phyloP scores from a whole-genome alignment of 129 eudicot genomes.

The Glebionis coronaria region DNA sequence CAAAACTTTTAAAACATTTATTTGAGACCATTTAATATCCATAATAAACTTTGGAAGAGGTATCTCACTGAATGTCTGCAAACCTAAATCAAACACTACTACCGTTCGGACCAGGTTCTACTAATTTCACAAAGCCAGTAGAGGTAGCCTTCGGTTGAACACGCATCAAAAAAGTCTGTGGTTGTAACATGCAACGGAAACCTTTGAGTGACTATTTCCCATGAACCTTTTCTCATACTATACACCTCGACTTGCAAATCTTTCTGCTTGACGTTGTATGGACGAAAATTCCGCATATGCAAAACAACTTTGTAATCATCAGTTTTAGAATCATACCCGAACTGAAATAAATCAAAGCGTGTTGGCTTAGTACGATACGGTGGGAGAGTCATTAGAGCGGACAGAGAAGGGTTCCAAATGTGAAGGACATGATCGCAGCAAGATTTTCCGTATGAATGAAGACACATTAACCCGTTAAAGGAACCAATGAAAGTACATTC shows the following conservation, averaged over 20 bases:
- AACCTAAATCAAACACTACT: slow-evolving; percentile 3
- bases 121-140: background rate
- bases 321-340: slow-evolving; percentile 6
- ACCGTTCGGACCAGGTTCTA: background rate
- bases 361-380: background rate
- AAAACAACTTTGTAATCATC: slow-evolving; percentile 1
- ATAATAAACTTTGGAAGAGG: background rate
- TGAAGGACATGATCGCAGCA: background rate
- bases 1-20: background rate
- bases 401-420: slow-evolving; percentile 5
- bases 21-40: no score
- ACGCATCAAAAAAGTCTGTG: no score
- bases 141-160: no score
- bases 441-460: background rate
- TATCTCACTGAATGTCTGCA: background rate
- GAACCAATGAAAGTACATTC: background rate
- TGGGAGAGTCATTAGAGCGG: background rate
- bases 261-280: background rate
- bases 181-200: background rate
- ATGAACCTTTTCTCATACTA: slow-evolving; percentile 4
- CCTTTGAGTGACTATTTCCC: background rate
- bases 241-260: slow-evolving; percentile 8
- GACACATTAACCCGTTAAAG: background rate
- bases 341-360: background rate
- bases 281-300: background rate